These are phyloP conservation scores for Puccinia hordei DNA, from an alignment of 1,284 basidiomycete species.

Conservation along the genomic window DNA sequence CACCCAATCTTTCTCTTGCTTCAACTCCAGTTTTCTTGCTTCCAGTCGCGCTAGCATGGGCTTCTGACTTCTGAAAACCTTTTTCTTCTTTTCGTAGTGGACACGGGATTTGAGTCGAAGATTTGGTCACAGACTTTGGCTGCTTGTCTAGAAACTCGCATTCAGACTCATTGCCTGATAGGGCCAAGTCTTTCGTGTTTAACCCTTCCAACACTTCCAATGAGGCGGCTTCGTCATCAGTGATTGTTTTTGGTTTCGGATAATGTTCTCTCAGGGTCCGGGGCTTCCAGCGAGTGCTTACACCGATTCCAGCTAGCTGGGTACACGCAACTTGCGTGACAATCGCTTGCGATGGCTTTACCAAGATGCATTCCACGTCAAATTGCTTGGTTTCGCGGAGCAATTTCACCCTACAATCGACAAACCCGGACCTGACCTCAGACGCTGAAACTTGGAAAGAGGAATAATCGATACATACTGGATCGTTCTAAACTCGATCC, in stretches of 20 bases:
- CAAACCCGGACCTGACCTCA: not conserved
- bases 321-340: constrained; percentile 36
- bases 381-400: constrained; percentile 43
- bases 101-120: not conserved
- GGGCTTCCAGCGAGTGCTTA: constrained; percentile 36
- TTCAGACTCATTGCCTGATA: constrained; percentile 24
- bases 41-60: not conserved
- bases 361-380: constrained; percentile 38
- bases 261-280: constrained; percentile 34
- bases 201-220: constrained; percentile 36
- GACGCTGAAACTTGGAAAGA: not conserved
- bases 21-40: not conserved
- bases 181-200: constrained; percentile 30
- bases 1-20: constrained; percentile 30
- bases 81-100: constrained; percentile 6
- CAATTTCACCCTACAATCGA: constrained; percentile 33
- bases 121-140: not conserved
- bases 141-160: not conserved
- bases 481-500: constrained; percentile 51
- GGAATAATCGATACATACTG: constrained; percentile 19
- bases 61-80: not conserved
- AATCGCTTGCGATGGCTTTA: constrained; percentile 49
- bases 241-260: constrained; percentile 46
- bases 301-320: constrained; percentile 49
- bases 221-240: constrained; percentile 29